phyloP scores from a whole-genome alignment of 78 protist species.

The Dictyostelium capitatum region DNA sequence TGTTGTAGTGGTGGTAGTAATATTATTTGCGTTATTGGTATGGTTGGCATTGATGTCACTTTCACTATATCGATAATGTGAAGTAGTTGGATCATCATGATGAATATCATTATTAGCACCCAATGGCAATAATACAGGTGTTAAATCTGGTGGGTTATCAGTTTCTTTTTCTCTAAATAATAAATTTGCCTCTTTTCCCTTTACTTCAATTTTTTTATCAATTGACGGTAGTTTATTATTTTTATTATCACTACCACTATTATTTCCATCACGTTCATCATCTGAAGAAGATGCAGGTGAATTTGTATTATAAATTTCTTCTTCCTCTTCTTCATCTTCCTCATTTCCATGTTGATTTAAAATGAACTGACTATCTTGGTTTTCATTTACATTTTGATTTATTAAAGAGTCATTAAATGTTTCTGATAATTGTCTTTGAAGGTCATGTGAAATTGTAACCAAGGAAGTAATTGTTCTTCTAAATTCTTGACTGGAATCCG shows the following conservation, averaged over 20 bases:
- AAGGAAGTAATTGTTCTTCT: neutral
- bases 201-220: neutral
- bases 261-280: neutral
- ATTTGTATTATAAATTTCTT: neutral
- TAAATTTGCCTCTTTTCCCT: conserved; percentile 8
- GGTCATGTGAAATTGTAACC: neutral
- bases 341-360: neutral
- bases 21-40: neutral
- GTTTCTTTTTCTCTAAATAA: conserved; percentile 32
- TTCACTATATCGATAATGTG: too few relatives aligned
- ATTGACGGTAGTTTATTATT: neutral
- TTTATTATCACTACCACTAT: neutral
- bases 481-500: neutral
- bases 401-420: neutral
- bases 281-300: neutral
- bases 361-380: neutral
- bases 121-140: neutral
- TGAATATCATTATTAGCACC: too few relatives aligned
- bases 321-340: conserved; percentile 1
- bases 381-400: neutral
- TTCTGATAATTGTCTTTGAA: neutral
- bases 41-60: too few relatives aligned
- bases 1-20: neutral
- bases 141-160: neutral
- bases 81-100: too few relatives aligned